A percentile compares a stretch with the other conserved stretches of the same genome.
These are phyloP conservation scores for Nepenthes mirabilis DNA, from an alignment of 148 eudicot genomes.

Conservation along the genomic window DNA sequence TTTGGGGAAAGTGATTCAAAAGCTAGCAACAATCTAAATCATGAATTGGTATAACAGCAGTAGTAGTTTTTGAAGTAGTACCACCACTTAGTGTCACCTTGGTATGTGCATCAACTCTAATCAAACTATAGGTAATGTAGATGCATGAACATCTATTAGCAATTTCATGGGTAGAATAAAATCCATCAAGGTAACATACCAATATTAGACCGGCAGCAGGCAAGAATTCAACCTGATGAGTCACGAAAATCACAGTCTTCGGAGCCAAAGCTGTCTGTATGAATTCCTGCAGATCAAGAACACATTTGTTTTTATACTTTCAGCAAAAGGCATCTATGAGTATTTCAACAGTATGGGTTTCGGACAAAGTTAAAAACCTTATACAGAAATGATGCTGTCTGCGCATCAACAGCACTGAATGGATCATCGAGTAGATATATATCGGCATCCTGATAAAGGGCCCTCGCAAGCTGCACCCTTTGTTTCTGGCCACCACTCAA, in stretches of 20 bases:
- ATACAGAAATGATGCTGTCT: conserved; percentile 73
- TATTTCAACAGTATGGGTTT: conserved; percentile 4
- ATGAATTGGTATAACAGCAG: too few species aligned
- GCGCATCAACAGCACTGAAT: conserved; percentile 98
- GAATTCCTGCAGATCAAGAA: conserved; percentile 53
- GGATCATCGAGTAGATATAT: conserved; percentile 98
- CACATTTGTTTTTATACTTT: conserved; percentile 11
- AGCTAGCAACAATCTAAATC: too few species aligned
- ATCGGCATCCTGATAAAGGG: conserved; percentile 92
- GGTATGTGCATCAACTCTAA: neutral
- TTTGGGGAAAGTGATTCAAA: too few species aligned
- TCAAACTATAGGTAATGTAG: neutral
- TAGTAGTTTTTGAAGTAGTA: too few species aligned
- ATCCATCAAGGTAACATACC: conserved; percentile 32
- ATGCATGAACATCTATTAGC: neutral
- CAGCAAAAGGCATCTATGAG: conserved; percentile 6
- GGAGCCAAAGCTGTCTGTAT: conserved; percentile 61
- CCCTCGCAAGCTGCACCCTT: conserved; percentile 95
- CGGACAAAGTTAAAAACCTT: conserved; percentile 31
- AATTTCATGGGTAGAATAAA: neutral
- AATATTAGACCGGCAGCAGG: conserved; percentile 82
- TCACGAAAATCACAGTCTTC: conserved; percentile 79
- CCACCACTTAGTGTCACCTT: too few species aligned
- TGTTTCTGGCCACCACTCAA: conserved; percentile 99
- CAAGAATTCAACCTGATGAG: conserved; percentile 95